Percentiles rank a stretch among this genome's conserved stretches.
These are phyloP conservation scores for Ramularia endophylla DNA, from an alignment of 2,329 filamentous ascomycete species.

Conservation along the genomic window DNA sequence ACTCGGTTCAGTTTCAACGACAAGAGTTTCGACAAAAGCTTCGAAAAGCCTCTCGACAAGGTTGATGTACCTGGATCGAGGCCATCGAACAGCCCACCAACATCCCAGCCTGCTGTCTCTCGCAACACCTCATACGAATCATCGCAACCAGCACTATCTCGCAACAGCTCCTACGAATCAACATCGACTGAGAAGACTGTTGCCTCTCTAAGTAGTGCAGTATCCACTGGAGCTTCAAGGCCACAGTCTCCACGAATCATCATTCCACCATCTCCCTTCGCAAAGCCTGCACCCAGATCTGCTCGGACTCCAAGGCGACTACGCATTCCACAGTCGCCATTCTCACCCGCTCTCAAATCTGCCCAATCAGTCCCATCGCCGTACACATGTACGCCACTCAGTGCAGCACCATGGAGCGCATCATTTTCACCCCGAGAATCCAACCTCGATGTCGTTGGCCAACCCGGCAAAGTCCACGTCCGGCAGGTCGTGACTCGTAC, in stretches of 20 bases:
- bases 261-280: slow-evolving; percentile 37
- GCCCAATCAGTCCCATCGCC: slow-evolving; percentile 55
- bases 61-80: slow-evolving; percentile 28
- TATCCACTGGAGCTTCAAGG: slow-evolving; percentile 11
- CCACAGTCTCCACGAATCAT: slow-evolving; percentile 37
- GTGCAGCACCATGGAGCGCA: slow-evolving; percentile 32
- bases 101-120: slow-evolving; percentile 30
- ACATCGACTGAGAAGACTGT: slow-evolving; percentile 9
- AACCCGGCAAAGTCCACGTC: slow-evolving; percentile 55
- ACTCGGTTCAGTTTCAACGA: slow-evolving; percentile 44
- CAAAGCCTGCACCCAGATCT: slow-evolving; percentile 53
- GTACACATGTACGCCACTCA: slow-evolving; percentile 49
- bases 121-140: slow-evolving; percentile 32
- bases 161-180: slow-evolving; percentile 15
- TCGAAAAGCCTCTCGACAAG: slow-evolving; percentile 12
- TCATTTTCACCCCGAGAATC: slow-evolving; percentile 68
- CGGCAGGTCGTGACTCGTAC: slow-evolving; percentile 91
- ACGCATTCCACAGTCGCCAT: slow-evolving; percentile 71
- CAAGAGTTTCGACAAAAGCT: slow-evolving; percentile 28
- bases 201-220: slow-evolving; percentile 15
- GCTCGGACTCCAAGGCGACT: slow-evolving; percentile 58
- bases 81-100: slow-evolving; percentile 24
- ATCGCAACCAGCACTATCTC: too few relatives aligned
- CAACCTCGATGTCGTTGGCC: slow-evolving; percentile 20
- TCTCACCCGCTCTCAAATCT: slow-evolving; percentile 45